Base-by-base conservation (phyloP, 441 rosid genomes). In the Erodium texanum region DNA sequence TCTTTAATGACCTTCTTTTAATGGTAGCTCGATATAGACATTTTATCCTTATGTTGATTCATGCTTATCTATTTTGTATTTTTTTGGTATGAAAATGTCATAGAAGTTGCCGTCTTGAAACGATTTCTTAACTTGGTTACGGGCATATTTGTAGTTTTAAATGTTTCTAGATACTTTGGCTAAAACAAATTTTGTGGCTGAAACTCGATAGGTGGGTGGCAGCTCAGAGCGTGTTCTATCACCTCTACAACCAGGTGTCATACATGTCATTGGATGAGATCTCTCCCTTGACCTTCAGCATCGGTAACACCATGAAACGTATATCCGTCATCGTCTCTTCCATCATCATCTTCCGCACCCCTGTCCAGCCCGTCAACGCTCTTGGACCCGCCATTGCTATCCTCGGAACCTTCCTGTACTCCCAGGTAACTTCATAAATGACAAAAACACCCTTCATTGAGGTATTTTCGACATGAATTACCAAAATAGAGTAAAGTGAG, bases 381-480 rank as follows among this genome's bases (percentile, higher is more conserved):
- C 83, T 87, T 59, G 90, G 93, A 67, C 90, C 93, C 19, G 93
- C 90, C 76, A 85, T 87, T 2, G 93, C 93, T 5, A 50, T 85
- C 78, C 80, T 87, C n/a, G 93, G 93, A 77, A 87, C 90, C 76
- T 87, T 87, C 90, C 66, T 87, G 76, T 87, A 87, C 64, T 87
- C 90, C 32, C 93, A 87, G 90, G 93, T 87, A 74, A 16, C 22
- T 27, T 27, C 4, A 4, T 27, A 27, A 27, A 27, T 27, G 29
- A 27, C 29, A 1, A 27, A 27, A 27, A 27, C 4, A 27, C 29
- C 29, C 29, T 27, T 27, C 29, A 1, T 27, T 1, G 29, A 27
- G 29, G 1, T 27, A 27, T 27, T 27, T 27, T 27, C 29, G 29
- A 1, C 29, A 27, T 27, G 4, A 1, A 27, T 1, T 27, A 27